These are phyloP conservation scores for Polygonum aviculare DNA, from an alignment of 148 eudicot genomes.

Conservation along the genomic window DNA sequence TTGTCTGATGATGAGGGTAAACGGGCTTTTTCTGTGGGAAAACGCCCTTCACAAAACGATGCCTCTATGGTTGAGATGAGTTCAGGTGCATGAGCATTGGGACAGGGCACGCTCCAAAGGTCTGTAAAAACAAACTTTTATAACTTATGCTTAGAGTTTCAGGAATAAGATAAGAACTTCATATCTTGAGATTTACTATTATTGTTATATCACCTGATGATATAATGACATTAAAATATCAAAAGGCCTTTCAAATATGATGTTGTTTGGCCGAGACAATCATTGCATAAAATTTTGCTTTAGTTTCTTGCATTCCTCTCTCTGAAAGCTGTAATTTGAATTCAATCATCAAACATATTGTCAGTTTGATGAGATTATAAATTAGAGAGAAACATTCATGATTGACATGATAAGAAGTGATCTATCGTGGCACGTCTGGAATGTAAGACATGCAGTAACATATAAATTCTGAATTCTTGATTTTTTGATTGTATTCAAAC, in stretches of 20 bases:
- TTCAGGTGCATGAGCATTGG: slow-evolving; percentile 54
- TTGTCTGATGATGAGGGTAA: too few species aligned
- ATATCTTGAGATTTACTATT: too few species aligned
- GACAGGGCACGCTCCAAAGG: slow-evolving; percentile 95
- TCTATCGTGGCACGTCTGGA: not conserved
- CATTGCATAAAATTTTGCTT: too few species aligned
- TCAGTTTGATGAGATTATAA: not conserved
- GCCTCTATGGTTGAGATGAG: slow-evolving; percentile 24
- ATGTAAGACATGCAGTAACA: not conserved
- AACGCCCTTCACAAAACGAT: slow-evolving; percentile 18
- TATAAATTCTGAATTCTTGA: not conserved
- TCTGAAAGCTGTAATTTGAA: too few species aligned
- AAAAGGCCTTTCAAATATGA: too few species aligned
- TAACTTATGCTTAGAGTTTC: too few species aligned
- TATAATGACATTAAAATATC: too few species aligned
- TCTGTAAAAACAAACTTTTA: slow-evolving; percentile 15
- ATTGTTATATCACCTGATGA: too few species aligned
- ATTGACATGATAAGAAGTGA: not conserved
- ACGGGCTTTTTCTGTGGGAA: too few species aligned
- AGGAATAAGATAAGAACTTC: too few species aligned
- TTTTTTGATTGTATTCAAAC: not conserved
- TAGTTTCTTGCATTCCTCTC: too few species aligned
- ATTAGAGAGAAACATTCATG: not conserved
- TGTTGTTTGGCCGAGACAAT: too few species aligned
- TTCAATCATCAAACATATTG: not conserved